These are phyloP conservation scores for Kalmusia sp. DNA, from an alignment of 2,329 filamentous ascomycete species.

Conservation along the genomic window DNA sequence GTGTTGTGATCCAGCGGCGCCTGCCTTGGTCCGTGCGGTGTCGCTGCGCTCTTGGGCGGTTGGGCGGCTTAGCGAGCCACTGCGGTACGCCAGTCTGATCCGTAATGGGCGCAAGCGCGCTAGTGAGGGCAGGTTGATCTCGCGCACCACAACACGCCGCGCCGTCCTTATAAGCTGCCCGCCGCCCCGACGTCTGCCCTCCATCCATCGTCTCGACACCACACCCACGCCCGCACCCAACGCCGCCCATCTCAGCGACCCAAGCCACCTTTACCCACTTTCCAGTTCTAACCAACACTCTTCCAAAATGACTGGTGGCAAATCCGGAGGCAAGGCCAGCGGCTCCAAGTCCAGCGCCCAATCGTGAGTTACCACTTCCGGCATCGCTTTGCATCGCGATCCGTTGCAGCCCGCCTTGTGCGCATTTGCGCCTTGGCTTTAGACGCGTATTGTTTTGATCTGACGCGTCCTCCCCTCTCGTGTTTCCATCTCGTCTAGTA, in stretches of 20 bases:
- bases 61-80: conserved; percentile 30
- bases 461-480: conserved; percentile 49
- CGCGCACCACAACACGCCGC: conserved; percentile 48
- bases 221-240: conserved; percentile 31
- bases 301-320: conserved; percentile 99
- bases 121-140: conserved; percentile 47
- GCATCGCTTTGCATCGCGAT: conserved; percentile 17
- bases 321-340: conserved; percentile 99
- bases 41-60: conserved; percentile 23
- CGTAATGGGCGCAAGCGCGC: conserved; percentile 35
- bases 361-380: conserved; percentile 81
- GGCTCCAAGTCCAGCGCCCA: conserved; percentile 95
- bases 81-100: conserved; percentile 29
- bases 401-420: conserved; percentile 13
- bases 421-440: conserved; percentile 5
- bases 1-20: conserved; percentile 50
- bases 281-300: conserved; percentile 37
- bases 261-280: conserved; percentile 24
- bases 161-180: conserved; percentile 49
- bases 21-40: conserved; percentile 37
- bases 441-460: conserved; percentile 33
- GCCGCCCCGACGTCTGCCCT: conserved; percentile 47
- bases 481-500: conserved; percentile 24
- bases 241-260: conserved; percentile 16
- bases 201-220: conserved; percentile 49